These are phyloP conservation scores for Babesia caballi DNA, from an alignment of 169 alveolate species.

Conservation along the genomic window DNA sequence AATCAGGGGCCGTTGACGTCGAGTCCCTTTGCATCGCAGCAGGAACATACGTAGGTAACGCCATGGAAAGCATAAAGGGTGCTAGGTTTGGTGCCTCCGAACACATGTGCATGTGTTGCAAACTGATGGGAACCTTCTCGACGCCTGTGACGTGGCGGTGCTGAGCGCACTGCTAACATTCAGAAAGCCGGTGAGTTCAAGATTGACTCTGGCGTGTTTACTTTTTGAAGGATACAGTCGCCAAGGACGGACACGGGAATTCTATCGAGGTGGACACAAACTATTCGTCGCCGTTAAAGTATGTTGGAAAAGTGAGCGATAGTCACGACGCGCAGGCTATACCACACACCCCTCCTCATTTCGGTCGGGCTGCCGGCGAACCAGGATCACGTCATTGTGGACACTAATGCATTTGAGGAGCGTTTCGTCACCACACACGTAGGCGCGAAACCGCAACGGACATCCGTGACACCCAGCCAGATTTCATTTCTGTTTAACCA, in stretches of 20 bases:
- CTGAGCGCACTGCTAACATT: slow-evolving; percentile 54
- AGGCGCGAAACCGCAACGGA: neutral
- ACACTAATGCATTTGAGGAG: slow-evolving; percentile 38
- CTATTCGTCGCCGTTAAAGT: slow-evolving; percentile 6
- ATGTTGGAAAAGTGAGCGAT: neutral
- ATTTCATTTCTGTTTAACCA: slow-evolving; percentile 28
- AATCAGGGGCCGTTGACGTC: slow-evolving; percentile 57
- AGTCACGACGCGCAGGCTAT: neutral
- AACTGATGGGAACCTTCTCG: slow-evolving; percentile 67
- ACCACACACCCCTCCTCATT: slow-evolving; percentile 28
- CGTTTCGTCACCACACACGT: slow-evolving; percentile 20
- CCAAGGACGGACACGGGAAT: neutral
- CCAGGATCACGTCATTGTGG: slow-evolving; percentile 12
- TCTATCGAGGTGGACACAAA: neutral
- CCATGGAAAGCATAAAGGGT: neutral
- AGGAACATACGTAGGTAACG: slow-evolving; percentile 52
- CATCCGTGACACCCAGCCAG: too few relatives aligned
- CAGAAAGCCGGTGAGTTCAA: slow-evolving; percentile 39
- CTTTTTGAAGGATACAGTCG: neutral
- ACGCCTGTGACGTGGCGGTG: slow-evolving; percentile 61
- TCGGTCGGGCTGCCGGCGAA: neutral
- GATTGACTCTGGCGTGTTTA: too few relatives aligned
- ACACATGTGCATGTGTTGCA: slow-evolving; percentile 60
- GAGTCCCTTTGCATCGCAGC: slow-evolving; percentile 63
- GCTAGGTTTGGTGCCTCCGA: slow-evolving; percentile 68